phyloP scores from a whole-genome alignment of 192 early-diverging fungal genomes.

The Dimargaris verticillata region DNA sequence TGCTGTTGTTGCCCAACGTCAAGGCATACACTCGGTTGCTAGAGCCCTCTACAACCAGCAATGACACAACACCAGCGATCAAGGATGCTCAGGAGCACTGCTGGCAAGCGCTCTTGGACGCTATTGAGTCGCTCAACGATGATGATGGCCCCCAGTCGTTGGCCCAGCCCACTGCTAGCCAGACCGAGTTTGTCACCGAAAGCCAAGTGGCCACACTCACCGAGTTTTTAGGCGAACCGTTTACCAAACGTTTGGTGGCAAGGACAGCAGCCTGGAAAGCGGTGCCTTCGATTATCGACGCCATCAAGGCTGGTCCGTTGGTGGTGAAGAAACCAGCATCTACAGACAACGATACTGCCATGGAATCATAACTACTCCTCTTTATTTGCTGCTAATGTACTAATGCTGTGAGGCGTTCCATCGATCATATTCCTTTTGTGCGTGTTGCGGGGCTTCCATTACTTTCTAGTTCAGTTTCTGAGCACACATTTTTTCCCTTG shows the following conservation, averaged over 20 bases:
- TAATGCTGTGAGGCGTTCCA: too few relatives aligned
- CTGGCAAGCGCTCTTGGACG: neutral
- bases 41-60: neutral
- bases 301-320: conserved; percentile 1
- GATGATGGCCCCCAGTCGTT: neutral
- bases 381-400: too few relatives aligned
- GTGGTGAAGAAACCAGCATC: too few relatives aligned
- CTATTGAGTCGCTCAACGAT: neutral
- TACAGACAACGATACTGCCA: too few relatives aligned
- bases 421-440: too few relatives aligned
- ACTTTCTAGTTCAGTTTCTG: too few relatives aligned
- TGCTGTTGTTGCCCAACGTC: conserved; percentile 60
- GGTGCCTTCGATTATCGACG: neutral
- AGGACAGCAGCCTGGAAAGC: neutral
- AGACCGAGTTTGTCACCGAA: neutral
- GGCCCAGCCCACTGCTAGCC: neutral
- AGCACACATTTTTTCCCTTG: too few relatives aligned
- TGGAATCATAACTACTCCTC: too few relatives aligned
- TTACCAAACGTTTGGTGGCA: conserved; percentile 1
- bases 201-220: neutral
- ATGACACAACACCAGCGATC: too few relatives aligned
- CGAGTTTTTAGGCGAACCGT: neutral
- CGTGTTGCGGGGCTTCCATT: too few relatives aligned
- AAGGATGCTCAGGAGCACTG: neutral
- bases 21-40: conserved; percentile 41